Conservation (phyloP, 371 early-diverging fungal species). For the Rhizopus sp. region DNA sequence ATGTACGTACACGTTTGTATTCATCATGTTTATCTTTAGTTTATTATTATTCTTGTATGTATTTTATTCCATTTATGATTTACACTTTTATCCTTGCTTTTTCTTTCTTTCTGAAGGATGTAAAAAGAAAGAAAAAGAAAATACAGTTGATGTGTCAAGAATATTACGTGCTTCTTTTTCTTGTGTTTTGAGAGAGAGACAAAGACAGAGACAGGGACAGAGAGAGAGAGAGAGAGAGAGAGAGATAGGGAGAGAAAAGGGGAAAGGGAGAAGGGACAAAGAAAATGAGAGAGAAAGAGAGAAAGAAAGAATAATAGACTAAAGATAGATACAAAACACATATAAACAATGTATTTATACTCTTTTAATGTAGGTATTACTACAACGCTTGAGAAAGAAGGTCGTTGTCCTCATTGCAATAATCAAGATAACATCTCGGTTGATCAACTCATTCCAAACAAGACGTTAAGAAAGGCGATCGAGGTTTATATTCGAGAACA, state of each 20-base stretch:
- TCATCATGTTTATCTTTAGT: constrained; percentile 10
- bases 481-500: constrained; percentile 30
- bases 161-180: constrained; percentile 2
- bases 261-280: neutral
- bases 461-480: constrained; percentile 35
- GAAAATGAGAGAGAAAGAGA: neutral
- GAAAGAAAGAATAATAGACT: constrained; percentile 8
- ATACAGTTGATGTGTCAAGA: constrained; percentile 4
- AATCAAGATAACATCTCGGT: constrained; percentile 27
- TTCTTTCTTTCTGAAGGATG: neutral
- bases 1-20: constrained; percentile 53
- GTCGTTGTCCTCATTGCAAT: constrained; percentile 39
- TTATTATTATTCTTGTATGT: constrained; percentile 10
- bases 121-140: neutral
- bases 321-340: constrained; percentile 3
- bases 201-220: too few species aligned
- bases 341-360: constrained; percentile 2
- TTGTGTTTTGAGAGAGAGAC: constrained; percentile 1
- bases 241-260: too few species aligned
- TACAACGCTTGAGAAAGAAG: constrained; percentile 29
- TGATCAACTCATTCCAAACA: constrained; percentile 40
- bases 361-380: constrained; percentile 34
- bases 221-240: too few species aligned
- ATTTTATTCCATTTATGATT: neutral
- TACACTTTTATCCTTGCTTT: too few species aligned